Evolutionary conservation across 148 eudicot species (phyloP), one percentile per base, ranked within the genome.

Genomic region (Vaccinium darrowii): DNA sequence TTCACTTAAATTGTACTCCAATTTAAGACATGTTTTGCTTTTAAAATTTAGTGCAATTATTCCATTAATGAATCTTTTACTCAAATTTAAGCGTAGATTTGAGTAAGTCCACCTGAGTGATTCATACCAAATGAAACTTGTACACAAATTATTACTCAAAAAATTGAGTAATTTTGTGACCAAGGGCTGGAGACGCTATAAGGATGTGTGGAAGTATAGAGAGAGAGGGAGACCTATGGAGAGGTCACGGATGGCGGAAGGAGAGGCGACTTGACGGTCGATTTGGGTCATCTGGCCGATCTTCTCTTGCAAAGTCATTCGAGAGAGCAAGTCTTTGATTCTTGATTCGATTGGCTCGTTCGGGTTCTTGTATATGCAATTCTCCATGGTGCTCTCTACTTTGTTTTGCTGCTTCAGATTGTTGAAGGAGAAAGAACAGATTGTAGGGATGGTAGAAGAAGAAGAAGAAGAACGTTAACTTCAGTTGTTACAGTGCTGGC

Each of bases 241-340:
- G 60, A 88, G 90, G 84, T 94, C 87, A 63, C 84, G 90, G 79
- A 96, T 81, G 63, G 89, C 88, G 52, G 84, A 83, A 84, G 91
- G 89, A 27, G 96, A 87, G 23, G 94, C 94, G 36, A 93, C 96
- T 16, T 79, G 7, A 16, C 96, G 91, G 63, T 95, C 99, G 73
- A 96, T 95, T 81, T 96, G 99, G 83, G 98, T 90, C 98, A 96
- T 96, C 79, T 96, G 98, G 47, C 94, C 99, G 69, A 96, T 88
- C 85, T 96, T 96, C 90, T 96, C 99, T 69, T 89, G 47, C 8
- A 96, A 82, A 82, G 93, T 94, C 99, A 96, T 95, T 3, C 95
- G 93, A 53, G 94, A 87, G 18, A 96, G 85, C 7, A 96, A 94
- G 86, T 96, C 98, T 39, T 90, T 92, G 57, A 96, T 86, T 88